Percentiles rank a stretch among this genome's conserved stretches.
Conservation (phyloP, 345 rosid genomes). For the Rhodamnia argentea region DNA sequence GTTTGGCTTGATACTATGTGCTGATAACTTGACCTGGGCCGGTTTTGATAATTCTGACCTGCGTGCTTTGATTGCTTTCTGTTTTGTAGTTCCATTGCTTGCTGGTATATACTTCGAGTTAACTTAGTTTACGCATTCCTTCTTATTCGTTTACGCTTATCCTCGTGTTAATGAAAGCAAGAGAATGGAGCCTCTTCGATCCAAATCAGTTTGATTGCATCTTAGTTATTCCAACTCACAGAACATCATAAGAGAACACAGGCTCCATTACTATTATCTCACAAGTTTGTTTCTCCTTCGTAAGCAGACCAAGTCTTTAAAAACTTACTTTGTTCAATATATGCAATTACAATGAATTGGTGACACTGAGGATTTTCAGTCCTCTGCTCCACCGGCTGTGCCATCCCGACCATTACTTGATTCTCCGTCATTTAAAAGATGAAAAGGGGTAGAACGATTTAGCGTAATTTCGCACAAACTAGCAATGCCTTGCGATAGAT, state of each 20-base stretch:
- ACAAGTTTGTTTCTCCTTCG: too few species aligned
- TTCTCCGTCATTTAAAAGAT: too few species aligned
- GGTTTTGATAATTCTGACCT: not conserved
- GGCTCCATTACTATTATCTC: not conserved
- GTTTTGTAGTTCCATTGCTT: not conserved
- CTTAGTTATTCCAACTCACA: not conserved
- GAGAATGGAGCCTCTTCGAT: not conserved
- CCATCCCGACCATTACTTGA: too few species aligned
- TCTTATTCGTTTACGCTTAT: not conserved
- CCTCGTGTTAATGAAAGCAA: not conserved
- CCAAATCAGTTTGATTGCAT: not conserved
- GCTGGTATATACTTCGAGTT: not conserved
- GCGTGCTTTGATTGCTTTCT: not conserved
- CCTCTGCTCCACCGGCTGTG: too few species aligned
- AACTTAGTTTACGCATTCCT: not conserved
- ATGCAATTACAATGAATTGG: too few species aligned
- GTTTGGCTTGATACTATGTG: not conserved
- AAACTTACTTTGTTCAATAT: too few species aligned
- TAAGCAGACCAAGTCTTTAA: too few species aligned
- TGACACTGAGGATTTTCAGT: too few species aligned
- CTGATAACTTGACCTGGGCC: not conserved
- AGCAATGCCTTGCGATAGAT: too few species aligned
- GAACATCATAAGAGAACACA: not conserved
- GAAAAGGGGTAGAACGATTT: too few species aligned
- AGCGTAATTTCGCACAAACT: too few species aligned